These are phyloP conservation scores for Capsella bursapastoris DNA, from an alignment of 345 rosid species.

Conservation along the genomic window DNA sequence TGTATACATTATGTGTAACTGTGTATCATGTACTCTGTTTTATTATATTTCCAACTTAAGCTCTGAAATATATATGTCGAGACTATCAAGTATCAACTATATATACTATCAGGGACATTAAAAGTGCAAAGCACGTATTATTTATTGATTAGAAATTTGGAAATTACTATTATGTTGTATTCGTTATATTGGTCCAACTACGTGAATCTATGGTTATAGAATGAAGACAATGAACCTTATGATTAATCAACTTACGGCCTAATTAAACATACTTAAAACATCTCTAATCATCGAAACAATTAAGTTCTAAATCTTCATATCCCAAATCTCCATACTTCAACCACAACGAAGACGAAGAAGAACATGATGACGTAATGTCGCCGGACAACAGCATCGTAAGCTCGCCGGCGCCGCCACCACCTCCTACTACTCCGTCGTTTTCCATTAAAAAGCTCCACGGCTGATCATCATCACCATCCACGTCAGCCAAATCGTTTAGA, in stretches of 20 bases:
- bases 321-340: conserved; percentile 48
- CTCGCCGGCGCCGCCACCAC: conserved; percentile 30
- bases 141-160: not conserved
- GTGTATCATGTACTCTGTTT: not conserved
- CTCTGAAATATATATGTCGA: not conserved
- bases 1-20: conserved; percentile 1
- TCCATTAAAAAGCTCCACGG: conserved; percentile 55
- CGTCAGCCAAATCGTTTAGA: conserved; percentile 22
- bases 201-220: not conserved
- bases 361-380: conserved; percentile 34
- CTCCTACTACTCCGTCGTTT: conserved; percentile 13
- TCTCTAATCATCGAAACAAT: conserved; percentile 49
- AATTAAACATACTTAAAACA: not conserved
- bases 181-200: conserved; percentile 20
- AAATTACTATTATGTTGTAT: not conserved
- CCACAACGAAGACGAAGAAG: conserved; percentile 53
- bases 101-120: not conserved
- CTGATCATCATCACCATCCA: conserved; percentile 47
- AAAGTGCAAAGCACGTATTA: conserved; percentile 6
- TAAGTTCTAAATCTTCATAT: conserved; percentile 52
- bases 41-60: not conserved
- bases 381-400: conserved; percentile 51
- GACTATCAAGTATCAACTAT: too few relatives aligned
- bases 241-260: not conserved
- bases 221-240: conserved; percentile 27